phyloP scores from a whole-genome alignment of 441 rosid genomes.

The Pelargonium myrrhifolium region DNA sequence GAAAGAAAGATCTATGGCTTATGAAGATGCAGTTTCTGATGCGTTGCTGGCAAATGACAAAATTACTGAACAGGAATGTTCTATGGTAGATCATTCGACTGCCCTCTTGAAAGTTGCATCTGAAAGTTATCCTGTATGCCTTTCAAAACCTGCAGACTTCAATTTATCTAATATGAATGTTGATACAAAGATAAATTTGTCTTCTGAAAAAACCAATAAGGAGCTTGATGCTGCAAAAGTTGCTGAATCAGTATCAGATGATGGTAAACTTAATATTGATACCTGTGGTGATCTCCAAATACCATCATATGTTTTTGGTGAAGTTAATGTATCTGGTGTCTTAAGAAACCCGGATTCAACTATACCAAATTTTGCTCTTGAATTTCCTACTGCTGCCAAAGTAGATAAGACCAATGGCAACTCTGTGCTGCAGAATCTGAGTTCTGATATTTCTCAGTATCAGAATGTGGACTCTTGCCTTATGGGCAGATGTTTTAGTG shows the following conservation, averaged over 20 bases:
- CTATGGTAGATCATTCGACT: constrained; percentile 14
- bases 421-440: constrained; percentile 20
- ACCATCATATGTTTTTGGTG: constrained; percentile 10
- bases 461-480: constrained; percentile 15
- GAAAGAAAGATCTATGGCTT: constrained; percentile 17
- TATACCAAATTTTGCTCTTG: constrained; percentile 9
- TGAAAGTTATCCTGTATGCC: constrained; percentile 11
- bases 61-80: constrained; percentile 11
- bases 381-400: constrained; percentile 10
- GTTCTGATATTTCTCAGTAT: constrained; percentile 9
- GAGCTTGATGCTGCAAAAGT: constrained; percentile 19
- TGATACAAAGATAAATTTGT: constrained; percentile 6
- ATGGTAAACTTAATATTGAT: constrained; percentile 1
- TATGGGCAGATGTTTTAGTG: constrained; percentile 14
- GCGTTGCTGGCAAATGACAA: constrained; percentile 14
- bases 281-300: constrained; percentile 13
- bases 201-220: constrained; percentile 8
- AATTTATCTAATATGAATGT: constrained; percentile 11
- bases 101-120: background rate
- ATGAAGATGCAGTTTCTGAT: constrained; percentile 10
- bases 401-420: constrained; percentile 19
- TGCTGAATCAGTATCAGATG: constrained; percentile 7
- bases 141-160: constrained; percentile 13
- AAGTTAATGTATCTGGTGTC: constrained; percentile 6
- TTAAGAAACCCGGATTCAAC: constrained; percentile 5